Percentiles rank a stretch among this genome's conserved stretches.
These are phyloP conservation scores for Thelephora ganbajun DNA, from an alignment of 768 basidiomycete species.

Conservation along the genomic window DNA sequence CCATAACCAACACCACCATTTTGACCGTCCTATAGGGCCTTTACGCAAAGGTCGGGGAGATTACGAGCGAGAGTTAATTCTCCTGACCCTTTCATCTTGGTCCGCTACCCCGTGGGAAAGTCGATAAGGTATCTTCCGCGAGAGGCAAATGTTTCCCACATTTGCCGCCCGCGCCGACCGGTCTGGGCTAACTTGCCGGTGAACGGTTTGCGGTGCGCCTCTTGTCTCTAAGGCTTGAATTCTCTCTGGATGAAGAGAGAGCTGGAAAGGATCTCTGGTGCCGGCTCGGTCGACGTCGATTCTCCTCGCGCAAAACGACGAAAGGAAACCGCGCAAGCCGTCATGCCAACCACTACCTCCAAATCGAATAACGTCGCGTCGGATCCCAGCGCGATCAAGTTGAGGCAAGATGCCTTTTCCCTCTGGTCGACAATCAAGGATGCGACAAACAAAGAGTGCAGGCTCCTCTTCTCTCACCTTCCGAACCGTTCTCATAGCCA, in stretches of 20 bases:
- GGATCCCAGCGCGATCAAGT: conserved; percentile 15
- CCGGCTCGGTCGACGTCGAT: conserved; percentile 25
- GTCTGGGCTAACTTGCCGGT: conserved; percentile 1
- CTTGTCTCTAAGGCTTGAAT: neutral
- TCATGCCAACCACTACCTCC: conserved; percentile 4
- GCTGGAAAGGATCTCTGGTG: conserved; percentile 23
- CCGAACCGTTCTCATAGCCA: conserved; percentile 15
- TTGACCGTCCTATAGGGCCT: conserved; percentile 1
- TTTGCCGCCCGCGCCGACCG: neutral
- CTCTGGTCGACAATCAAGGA: conserved; percentile 72
- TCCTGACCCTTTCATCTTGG: neutral
- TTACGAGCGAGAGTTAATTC: neutral
- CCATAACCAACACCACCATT: conserved; percentile 10
- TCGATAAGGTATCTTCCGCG: neutral
- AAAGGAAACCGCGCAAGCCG: conserved; percentile 24
- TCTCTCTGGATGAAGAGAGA: conserved; percentile 36
- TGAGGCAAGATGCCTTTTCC: conserved; percentile 55
- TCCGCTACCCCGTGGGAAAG: neutral
- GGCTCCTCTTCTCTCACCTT: conserved; percentile 27
- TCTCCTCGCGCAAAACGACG: conserved; percentile 38
- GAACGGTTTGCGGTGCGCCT: neutral
- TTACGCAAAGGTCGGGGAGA: neutral
- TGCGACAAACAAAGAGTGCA: conserved; percentile 81
- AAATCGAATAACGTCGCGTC: conserved; percentile 25
- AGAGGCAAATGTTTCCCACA: neutral